phyloP scores from a whole-genome alignment of 805 yeast genomes.

The Saturnispora ahearnii region DNA sequence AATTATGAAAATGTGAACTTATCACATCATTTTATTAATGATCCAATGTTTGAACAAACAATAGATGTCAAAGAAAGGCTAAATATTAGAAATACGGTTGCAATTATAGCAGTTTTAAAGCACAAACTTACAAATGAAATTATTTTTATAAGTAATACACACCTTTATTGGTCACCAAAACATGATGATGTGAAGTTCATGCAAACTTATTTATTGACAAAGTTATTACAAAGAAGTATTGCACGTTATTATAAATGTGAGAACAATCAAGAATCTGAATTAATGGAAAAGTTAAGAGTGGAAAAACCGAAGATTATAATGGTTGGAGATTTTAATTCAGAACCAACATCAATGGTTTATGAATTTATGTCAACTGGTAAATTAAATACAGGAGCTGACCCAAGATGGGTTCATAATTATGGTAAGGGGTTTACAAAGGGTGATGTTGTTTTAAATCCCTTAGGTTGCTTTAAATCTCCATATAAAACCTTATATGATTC shows the following conservation, averaged over 20 bases:
- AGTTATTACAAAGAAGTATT: slow-evolving; percentile 23
- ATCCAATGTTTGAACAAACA: slow-evolving; percentile 26
- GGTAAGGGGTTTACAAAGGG: slow-evolving; percentile 9
- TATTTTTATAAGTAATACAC: slow-evolving; percentile 48
- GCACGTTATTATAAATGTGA: slow-evolving; percentile 15
- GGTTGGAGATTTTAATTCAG: slow-evolving; percentile 52
- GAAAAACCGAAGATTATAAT: slow-evolving; percentile 32
- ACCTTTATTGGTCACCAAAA: slow-evolving; percentile 49
- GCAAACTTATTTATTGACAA: slow-evolving; percentile 40
- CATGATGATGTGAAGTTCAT: slow-evolving; percentile 45
- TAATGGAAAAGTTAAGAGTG: slow-evolving; percentile 11
- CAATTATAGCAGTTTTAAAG: slow-evolving; percentile 38
- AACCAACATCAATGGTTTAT: slow-evolving; percentile 40
- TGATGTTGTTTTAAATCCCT: slow-evolving; percentile 8
- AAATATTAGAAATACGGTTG: slow-evolving; percentile 46
- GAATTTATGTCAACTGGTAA: slow-evolving; percentile 31
- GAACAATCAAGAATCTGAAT: slow-evolving; percentile 6
- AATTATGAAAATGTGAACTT: slow-evolving; percentile 27
- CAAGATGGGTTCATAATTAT: slow-evolving; percentile 16
- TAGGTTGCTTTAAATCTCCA: slow-evolving; percentile 22
- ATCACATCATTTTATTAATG: slow-evolving; percentile 24
- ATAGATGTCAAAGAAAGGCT: slow-evolving; percentile 30
- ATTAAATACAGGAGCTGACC: slow-evolving; percentile 15
- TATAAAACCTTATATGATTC: slow-evolving; percentile 20
- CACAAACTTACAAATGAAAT: slow-evolving; percentile 34